These are phyloP conservation scores for Seiridium cupressi DNA, from an alignment of 2,329 filamentous ascomycete genomes.

Conservation along the genomic window DNA sequence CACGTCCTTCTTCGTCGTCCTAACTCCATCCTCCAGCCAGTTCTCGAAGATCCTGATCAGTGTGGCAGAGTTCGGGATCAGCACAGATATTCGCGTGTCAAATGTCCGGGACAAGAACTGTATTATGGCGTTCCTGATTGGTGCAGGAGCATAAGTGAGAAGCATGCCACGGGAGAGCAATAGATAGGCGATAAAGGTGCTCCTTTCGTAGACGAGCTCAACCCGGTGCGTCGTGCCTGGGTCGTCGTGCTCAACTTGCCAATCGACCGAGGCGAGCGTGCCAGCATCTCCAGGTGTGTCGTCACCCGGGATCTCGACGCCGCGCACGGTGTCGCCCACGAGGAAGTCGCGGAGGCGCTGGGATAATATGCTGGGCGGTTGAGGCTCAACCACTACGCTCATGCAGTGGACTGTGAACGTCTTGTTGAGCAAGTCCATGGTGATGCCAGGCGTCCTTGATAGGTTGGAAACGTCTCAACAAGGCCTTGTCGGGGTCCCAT, in stretches of 20 bases:
- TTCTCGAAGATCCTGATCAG: conserved; percentile 49
- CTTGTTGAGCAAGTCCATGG: conserved; percentile 47
- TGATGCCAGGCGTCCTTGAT: background rate
- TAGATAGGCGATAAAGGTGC: background rate
- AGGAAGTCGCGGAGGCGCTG: conserved; percentile 51
- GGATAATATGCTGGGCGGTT: conserved; percentile 38
- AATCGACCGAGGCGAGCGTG: conserved; percentile 23
- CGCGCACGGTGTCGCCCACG: conserved; percentile 59
- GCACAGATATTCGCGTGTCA: conserved; percentile 52
- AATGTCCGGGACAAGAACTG: conserved; percentile 53
- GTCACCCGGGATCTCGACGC: conserved; percentile 52
- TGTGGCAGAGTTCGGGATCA: conserved; percentile 49
- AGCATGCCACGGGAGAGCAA: conserved; percentile 52
- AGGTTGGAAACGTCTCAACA: too few relatives aligned
- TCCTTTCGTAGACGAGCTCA: background rate
- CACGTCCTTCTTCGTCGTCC: conserved; percentile 37
- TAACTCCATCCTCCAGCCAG: conserved; percentile 42
- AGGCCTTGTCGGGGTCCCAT: too few relatives aligned
- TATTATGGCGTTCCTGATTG: conserved; percentile 46
- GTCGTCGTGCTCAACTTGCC: conserved; percentile 2
- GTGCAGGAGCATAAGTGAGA: conserved; percentile 53
- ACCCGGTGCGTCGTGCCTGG: background rate
- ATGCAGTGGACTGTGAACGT: conserved; percentile 57
- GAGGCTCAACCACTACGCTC: conserved; percentile 41
- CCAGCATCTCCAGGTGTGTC: conserved; percentile 33